phyloP scores from a whole-genome alignment of 2,329 filamentous ascomycete genomes.

The Phialophora chinensis region DNA sequence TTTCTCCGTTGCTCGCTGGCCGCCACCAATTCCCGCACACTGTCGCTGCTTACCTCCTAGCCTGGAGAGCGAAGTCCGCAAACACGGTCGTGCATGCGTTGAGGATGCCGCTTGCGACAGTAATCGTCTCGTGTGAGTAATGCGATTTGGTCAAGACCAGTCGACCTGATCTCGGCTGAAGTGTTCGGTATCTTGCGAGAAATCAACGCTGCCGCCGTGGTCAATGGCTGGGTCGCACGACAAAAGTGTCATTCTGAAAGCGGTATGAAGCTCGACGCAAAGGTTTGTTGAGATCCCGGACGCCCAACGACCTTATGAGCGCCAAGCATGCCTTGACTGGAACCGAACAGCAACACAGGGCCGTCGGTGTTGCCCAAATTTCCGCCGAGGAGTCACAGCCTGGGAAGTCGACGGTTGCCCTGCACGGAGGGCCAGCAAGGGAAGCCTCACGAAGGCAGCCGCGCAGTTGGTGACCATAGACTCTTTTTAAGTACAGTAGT shows the following conservation, averaged over 20 bases:
- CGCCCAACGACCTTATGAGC: background rate
- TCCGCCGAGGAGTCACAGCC: background rate
- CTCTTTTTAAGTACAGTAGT: conserved; percentile 19
- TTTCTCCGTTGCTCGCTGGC: conserved; percentile 5
- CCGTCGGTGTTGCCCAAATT: background rate
- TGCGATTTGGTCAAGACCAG: conserved; percentile 22
- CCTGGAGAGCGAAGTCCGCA: conserved; percentile 11
- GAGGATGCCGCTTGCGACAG: background rate
- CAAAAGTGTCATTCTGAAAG: background rate
- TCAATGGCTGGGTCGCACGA: background rate
- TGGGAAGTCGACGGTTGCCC: background rate
- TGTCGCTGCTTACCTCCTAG: conserved; percentile 13
- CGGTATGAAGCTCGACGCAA: background rate
- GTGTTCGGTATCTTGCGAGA: background rate
- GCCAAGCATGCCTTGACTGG: background rate
- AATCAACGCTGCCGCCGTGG: background rate
- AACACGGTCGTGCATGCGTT: conserved; percentile 1
- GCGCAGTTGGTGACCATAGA: background rate
- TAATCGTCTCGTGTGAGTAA: conserved; percentile 22
- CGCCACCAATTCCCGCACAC: conserved; percentile 6
- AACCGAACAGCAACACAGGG: background rate
- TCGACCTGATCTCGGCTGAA: conserved; percentile 1
- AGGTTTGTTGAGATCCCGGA: background rate
- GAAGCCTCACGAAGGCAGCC: background rate
- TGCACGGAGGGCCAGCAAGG: background rate